phyloP scores from a whole-genome alignment of 208 protist genomes.

The Leishmania martiniquensis region DNA sequence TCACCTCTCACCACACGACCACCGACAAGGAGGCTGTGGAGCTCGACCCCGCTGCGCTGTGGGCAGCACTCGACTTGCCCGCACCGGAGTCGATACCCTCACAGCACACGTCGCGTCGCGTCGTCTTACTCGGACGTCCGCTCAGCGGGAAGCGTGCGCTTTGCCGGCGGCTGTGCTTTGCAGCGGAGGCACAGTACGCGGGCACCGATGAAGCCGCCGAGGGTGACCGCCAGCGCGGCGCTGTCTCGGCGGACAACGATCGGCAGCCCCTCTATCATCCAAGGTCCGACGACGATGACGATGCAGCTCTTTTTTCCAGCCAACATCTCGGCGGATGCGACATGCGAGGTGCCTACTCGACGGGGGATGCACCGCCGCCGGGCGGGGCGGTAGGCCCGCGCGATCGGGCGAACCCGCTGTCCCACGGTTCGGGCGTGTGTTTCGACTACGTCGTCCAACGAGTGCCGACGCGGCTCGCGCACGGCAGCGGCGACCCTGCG shows the following conservation, averaged over 20 bases:
- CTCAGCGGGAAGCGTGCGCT: conserved; percentile 81
- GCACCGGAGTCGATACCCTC: conserved; percentile 41
- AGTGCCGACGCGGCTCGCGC: conserved; percentile 33
- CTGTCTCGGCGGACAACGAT: conserved; percentile 16
- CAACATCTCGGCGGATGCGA: conserved; percentile 11
- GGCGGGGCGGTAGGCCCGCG: conserved; percentile 5
- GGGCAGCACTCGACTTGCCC: conserved; percentile 60
- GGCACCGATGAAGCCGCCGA: conserved; percentile 2
- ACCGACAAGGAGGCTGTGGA: conserved; percentile 19
- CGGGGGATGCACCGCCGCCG: conserved; percentile 13
- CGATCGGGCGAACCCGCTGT: conserved; percentile 26
- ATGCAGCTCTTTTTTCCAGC: conserved; percentile 1
- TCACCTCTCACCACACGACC: background rate
- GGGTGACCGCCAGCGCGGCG: conserved; percentile 7
- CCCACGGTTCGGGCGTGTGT: conserved; percentile 62
- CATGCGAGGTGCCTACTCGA: conserved; percentile 17
- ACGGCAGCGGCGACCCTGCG: background rate
- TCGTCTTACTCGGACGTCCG: conserved; percentile 74
- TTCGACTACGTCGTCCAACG: conserved; percentile 77
- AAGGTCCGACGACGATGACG: conserved; percentile 14
- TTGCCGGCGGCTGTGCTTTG: conserved; percentile 59
- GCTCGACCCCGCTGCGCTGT: conserved; percentile 34
- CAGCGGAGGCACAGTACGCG: conserved; percentile 56
- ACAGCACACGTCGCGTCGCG: conserved; percentile 44
- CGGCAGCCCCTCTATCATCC: conserved; percentile 37